Percentiles rank a stretch among this genome's conserved stretches.
Conservation (phyloP, 1,284 basidiomycete species). For the Moesziomyces sp. region DNA sequence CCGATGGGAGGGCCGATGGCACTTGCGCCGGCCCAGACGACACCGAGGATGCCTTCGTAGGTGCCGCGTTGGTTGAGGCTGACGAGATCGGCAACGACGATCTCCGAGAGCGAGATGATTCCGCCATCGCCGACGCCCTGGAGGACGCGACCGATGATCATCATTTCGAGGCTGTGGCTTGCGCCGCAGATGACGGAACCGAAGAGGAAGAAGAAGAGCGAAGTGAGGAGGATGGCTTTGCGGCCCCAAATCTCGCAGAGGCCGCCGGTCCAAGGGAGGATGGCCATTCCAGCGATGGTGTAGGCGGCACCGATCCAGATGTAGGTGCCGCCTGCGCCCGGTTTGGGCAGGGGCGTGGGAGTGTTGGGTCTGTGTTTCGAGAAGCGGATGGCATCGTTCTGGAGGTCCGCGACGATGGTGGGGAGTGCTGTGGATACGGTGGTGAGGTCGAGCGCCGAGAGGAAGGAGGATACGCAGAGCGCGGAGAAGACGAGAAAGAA, state of each 20-base stretch:
- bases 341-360: neutral
- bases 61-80: slow-evolving; percentile 35
- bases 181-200: slow-evolving; percentile 32
- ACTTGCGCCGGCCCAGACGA: slow-evolving; percentile 44
- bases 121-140: slow-evolving; percentile 49
- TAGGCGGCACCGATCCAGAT: slow-evolving; percentile 51
- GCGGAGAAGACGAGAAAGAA: slow-evolving; percentile 38
- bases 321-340: slow-evolving; percentile 19
- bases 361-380: slow-evolving; percentile 7
- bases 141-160: slow-evolving; percentile 36
- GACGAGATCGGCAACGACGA: slow-evolving; percentile 51
- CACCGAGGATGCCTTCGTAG: slow-evolving; percentile 54
- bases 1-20: slow-evolving; percentile 53
- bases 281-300: slow-evolving; percentile 38
- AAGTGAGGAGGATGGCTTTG: slow-evolving; percentile 29
- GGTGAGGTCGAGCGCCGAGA: slow-evolving; percentile 42
- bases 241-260: slow-evolving; percentile 46
- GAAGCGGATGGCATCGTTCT: slow-evolving; percentile 27
- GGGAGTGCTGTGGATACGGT: slow-evolving; percentile 44
- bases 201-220: slow-evolving; percentile 34
- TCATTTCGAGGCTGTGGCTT: slow-evolving; percentile 22
- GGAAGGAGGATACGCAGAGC: slow-evolving; percentile 35
- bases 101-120: slow-evolving; percentile 43
- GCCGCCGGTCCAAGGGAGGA: slow-evolving; percentile 36
- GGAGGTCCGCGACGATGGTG: slow-evolving; percentile 41